These are phyloP conservation scores for Toxoplasma gondii DNA, from an alignment of 169 alveolate species.

Conservation along the genomic window DNA sequence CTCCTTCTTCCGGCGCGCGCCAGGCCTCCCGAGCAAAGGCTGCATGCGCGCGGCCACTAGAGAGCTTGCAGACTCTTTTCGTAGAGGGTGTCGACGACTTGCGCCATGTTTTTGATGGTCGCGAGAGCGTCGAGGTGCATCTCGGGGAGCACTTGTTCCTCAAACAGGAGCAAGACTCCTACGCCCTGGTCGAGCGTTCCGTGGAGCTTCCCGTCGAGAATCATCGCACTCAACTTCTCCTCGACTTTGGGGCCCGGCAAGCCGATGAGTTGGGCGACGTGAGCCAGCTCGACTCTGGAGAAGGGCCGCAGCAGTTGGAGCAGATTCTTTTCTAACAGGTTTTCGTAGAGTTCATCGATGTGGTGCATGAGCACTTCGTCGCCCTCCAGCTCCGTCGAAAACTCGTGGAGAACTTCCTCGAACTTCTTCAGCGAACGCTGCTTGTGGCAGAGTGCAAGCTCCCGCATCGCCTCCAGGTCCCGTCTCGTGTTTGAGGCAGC, in stretches of 20 bases:
- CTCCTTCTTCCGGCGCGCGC: too few species aligned
- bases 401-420: background rate
- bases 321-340: slow-evolving; percentile 87
- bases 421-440: slow-evolving; percentile 53
- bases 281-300: slow-evolving; percentile 85
- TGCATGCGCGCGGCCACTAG: background rate
- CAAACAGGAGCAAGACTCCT: slow-evolving; percentile 80
- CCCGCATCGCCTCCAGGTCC: slow-evolving; percentile 54
- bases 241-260: slow-evolving; percentile 82
- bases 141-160: slow-evolving; percentile 42
- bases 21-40: too few species aligned
- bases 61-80: slow-evolving; percentile 72
- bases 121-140: slow-evolving; percentile 52
- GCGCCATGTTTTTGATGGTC: slow-evolving; percentile 65
- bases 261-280: slow-evolving; percentile 84
- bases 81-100: slow-evolving; percentile 72
- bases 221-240: slow-evolving; percentile 88
- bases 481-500: slow-evolving; percentile 68
- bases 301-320: slow-evolving; percentile 85
- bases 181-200: slow-evolving; percentile 96
- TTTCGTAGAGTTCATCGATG: slow-evolving; percentile 80
- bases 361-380: slow-evolving; percentile 82
- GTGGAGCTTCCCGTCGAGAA: slow-evolving; percentile 91
- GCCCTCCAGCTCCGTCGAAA: slow-evolving; percentile 35
- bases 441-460: slow-evolving; percentile 52